Percentiles rank a stretch among this genome's conserved stretches.
These are phyloP conservation scores for Hansenula sp. DNA, from an alignment of 1,139 yeast species.

Conservation along the genomic window DNA sequence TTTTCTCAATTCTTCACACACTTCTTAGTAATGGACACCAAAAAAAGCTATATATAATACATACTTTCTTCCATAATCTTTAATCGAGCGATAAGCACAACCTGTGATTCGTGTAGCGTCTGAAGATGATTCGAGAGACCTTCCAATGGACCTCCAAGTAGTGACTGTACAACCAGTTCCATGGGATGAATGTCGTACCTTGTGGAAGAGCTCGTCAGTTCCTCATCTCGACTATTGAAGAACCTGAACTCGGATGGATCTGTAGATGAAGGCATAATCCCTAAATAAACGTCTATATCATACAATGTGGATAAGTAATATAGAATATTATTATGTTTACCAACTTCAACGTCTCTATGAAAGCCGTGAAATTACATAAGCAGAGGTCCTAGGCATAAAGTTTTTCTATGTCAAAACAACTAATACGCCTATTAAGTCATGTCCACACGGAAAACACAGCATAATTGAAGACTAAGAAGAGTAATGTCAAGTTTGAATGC, in stretches of 20 bases:
- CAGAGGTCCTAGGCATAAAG: too few species aligned
- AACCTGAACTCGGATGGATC: not conserved
- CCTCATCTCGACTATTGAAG: not conserved
- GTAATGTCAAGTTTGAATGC: conserved; percentile 20
- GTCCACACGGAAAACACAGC: too few species aligned
- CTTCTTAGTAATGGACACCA: not conserved
- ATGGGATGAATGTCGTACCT: conserved; percentile 43
- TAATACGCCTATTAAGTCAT: too few species aligned
- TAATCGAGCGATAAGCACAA: conserved; percentile 46
- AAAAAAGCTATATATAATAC: not conserved
- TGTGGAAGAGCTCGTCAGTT: not conserved
- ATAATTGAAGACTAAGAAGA: not conserved
- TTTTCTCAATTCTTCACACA: conserved; percentile 7
- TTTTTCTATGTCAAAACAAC: not conserved
- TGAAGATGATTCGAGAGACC: conserved; percentile 46
- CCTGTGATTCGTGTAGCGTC: conserved; percentile 52
- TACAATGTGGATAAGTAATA: too few species aligned
- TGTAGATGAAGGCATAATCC: not conserved
- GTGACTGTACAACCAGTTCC: conserved; percentile 51
- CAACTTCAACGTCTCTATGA: too few species aligned
- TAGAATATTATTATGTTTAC: too few species aligned
- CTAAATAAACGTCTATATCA: too few species aligned
- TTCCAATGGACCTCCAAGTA: conserved; percentile 51
- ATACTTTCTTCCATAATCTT: conserved; percentile 23
- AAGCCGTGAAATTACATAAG: too few species aligned